Conservation (phyloP, 352 stramenopile species). For the Globisporangium ultimum region DNA sequence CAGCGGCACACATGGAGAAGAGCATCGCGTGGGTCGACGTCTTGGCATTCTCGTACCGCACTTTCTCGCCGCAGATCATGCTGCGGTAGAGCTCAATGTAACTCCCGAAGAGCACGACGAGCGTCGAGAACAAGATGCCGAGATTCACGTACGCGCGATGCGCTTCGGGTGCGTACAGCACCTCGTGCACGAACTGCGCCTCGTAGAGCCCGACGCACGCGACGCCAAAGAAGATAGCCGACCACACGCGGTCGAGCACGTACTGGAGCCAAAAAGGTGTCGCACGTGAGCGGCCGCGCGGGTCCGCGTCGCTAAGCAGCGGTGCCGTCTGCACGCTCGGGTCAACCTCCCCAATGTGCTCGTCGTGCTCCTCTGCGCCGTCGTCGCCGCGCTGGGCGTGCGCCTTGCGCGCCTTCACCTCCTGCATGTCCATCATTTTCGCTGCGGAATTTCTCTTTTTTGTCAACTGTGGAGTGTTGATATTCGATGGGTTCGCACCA, state of each 20-base stretch:
- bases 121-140: conserved; percentile 44
- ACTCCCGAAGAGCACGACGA: conserved; percentile 51
- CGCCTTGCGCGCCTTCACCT: conserved; percentile 43
- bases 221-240: conserved; percentile 50
- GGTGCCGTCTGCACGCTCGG: conserved; percentile 29
- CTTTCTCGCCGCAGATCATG: conserved; percentile 49
- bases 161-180: conserved; percentile 52
- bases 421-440: conserved; percentile 61
- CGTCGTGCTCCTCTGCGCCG: conserved; percentile 1
- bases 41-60: conserved; percentile 58
- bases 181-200: conserved; percentile 46
- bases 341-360: conserved; percentile 31
- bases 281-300: conserved; percentile 15
- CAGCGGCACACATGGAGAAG: conserved; percentile 47
- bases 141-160: conserved; percentile 51
- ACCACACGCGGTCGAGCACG: conserved; percentile 52
- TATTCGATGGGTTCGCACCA: neutral
- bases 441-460: conserved; percentile 4
- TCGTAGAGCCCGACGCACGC: conserved; percentile 54
- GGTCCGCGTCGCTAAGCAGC: conserved; percentile 9
- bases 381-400: conserved; percentile 1
- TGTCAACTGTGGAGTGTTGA: no score
- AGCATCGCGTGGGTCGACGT: conserved; percentile 72
- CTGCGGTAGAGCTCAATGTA: conserved; percentile 78
- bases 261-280: conserved; percentile 36